Conservation (phyloP, 768 basidiomycete genomes). For the Boletus eberwhitei region DNA sequence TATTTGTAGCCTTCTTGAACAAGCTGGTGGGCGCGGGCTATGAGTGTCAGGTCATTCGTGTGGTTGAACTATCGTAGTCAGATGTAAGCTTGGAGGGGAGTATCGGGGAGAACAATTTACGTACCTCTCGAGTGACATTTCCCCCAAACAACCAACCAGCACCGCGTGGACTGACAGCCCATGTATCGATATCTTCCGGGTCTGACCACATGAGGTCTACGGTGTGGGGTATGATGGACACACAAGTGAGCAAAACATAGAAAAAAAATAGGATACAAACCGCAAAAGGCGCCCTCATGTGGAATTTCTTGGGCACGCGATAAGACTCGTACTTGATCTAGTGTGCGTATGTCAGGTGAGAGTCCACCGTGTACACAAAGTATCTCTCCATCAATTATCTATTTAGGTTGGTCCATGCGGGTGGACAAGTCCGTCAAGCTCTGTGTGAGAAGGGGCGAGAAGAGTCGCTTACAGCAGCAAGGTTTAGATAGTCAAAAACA, state of each 20-base stretch:
- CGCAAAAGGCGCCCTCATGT: constrained; percentile 98
- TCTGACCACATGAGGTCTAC: constrained; percentile 98
- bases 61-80: constrained; percentile 74
- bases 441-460: not conserved
- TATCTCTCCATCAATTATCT: constrained; percentile 93
- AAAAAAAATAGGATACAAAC: constrained; percentile 35
- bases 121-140: constrained; percentile 79
- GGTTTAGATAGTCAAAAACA: constrained; percentile 93
- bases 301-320: constrained; percentile 97
- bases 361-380: constrained; percentile 96
- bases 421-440: not conserved
- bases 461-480: constrained; percentile 71
- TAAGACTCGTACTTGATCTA: constrained; percentile 91
- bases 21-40: constrained; percentile 94
- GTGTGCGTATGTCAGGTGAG: constrained; percentile 91
- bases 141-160: constrained; percentile 95
- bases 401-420: not conserved
- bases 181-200: constrained; percentile 90
- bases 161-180: constrained; percentile 95
- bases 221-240: not conserved
- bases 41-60: constrained; percentile 80
- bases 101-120: constrained; percentile 5
- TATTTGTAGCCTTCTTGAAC: constrained; percentile 96
- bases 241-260: not conserved
- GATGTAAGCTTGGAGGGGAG: constrained; percentile 1